Base-by-base conservation (phyloP, 1,284 basidiomycete genomes). In the Serendipita sp. region DNA sequence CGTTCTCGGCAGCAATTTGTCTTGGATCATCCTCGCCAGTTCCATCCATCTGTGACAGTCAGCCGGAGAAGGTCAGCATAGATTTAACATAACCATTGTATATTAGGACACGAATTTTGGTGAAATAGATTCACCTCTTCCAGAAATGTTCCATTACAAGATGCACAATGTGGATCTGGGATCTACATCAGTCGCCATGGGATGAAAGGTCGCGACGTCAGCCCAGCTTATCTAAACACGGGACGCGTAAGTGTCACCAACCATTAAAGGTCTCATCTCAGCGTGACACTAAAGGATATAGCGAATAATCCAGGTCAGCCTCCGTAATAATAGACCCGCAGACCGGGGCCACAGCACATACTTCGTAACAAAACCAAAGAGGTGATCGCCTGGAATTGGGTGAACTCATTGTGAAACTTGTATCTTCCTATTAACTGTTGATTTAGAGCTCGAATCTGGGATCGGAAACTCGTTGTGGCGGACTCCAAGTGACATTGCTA, bases 211-310 rank as follows among this genome's bases (percentile, higher is more conserved):
- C 13, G 38, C 38, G 38, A 13, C 38, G 38, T 41, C 45, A 13
- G 38, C 17, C 13, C 45, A 13, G 38, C 17, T 61, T 61, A 29
- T 35, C 55, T 34, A 62, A 60, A 26, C 41, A 47, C 4, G 60
- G 3, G 38, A n/a, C 12, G 61, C 29, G 30, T 42, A 17, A 26
- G 72, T 41, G 38, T 41, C 6, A 41, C 78, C 62, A 66, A 88
- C 88, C 87, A 89, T 88, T 60, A 89, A 72, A 1, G 88, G 87
- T 61, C 81, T 74, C 85, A 87, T 90, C 73, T 90, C 88, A 64
- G 84, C 79, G 71, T 82, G 78, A 69, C 88, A 90, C 88, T 88
- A 69, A 12, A 62, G 60, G 60, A 65, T 63, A 61, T 38, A 64
- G 65, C 49, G 41, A 43, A 53, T 3, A 60, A 15, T 8, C 15